Percentiles rank a stretch among this genome's conserved stretches.
phyloP scores from a whole-genome alignment of 768 basidiomycete species.

The Lactarius sp. region DNA sequence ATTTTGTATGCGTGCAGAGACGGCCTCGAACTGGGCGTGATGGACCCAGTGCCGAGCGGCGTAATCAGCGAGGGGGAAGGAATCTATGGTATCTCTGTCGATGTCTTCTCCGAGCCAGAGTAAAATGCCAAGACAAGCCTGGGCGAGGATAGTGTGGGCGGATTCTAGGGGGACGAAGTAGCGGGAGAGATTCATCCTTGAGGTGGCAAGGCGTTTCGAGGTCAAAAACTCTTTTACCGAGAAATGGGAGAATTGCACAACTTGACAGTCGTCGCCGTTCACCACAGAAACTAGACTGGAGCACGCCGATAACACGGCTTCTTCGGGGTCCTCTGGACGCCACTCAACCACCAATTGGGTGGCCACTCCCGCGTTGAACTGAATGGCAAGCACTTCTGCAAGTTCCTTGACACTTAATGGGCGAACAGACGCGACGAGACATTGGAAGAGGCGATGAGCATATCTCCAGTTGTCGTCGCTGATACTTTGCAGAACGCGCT shows the following conservation, averaged over 20 bases:
- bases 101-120: not conserved
- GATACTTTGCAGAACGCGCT: not conserved
- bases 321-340: not conserved
- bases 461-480: not conserved
- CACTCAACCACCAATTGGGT: not conserved
- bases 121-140: slow-evolving; percentile 2
- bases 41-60: slow-evolving; percentile 3
- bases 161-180: not conserved
- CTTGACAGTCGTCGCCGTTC: not conserved
- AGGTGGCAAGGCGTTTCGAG: not conserved
- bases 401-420: not conserved
- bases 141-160: not conserved
- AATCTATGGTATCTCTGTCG: not conserved
- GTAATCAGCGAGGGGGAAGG: not conserved
- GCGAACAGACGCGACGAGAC: not conserved
- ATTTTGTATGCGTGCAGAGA: not conserved
- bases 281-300: not conserved
- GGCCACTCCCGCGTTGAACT: not conserved
- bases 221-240: slow-evolving; percentile 5
- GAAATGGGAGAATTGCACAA: slow-evolving; percentile 5
- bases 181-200: not conserved
- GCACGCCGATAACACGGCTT: slow-evolving; percentile 4
- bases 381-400: not conserved
- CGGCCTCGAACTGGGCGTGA: not conserved
- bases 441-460: not conserved